Percentiles rank a stretch among this genome's conserved stretches.
These are phyloP conservation scores for Raddia guianensis DNA, from an alignment of 176 grass and related monocot species.

Conservation along the genomic window DNA sequence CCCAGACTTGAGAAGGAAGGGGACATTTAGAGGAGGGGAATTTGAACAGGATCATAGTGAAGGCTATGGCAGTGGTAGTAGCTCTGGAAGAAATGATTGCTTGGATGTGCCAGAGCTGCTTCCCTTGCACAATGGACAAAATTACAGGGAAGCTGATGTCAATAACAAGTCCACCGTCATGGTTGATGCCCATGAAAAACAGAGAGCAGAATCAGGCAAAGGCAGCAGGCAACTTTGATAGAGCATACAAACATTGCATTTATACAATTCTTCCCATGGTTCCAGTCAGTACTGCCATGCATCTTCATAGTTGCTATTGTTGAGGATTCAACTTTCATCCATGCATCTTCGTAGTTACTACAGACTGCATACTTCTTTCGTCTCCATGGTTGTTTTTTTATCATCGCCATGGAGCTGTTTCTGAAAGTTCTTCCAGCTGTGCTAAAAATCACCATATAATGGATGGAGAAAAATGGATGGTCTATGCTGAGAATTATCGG, in stretches of 20 bases:
- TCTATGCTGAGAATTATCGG: too few species aligned
- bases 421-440: neutral
- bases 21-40: slow-evolving; percentile 39
- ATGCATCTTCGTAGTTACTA: neutral
- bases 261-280: neutral
- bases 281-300: slow-evolving; percentile 9
- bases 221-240: slow-evolving; percentile 46
- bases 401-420: neutral
- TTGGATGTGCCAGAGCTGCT: slow-evolving; percentile 57
- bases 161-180: slow-evolving; percentile 32
- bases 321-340: neutral
- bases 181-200: slow-evolving; percentile 51
- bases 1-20: slow-evolving; percentile 62
- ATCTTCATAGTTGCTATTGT: neutral
- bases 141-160: slow-evolving; percentile 21
- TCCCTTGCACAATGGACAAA: slow-evolving; percentile 35
- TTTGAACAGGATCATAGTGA: slow-evolving; percentile 49
- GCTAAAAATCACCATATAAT: neutral
- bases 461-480: too few species aligned
- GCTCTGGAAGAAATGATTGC: slow-evolving; percentile 71
- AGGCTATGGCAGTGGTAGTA: slow-evolving; percentile 58
- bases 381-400: slow-evolving; percentile 24
- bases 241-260: slow-evolving; percentile 28
- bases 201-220: slow-evolving; percentile 45
- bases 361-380: neutral